Evolutionary conservation across 805 yeast genomes (phyloP).

Genomic region (Diddensiella transvaalensis): DNA sequence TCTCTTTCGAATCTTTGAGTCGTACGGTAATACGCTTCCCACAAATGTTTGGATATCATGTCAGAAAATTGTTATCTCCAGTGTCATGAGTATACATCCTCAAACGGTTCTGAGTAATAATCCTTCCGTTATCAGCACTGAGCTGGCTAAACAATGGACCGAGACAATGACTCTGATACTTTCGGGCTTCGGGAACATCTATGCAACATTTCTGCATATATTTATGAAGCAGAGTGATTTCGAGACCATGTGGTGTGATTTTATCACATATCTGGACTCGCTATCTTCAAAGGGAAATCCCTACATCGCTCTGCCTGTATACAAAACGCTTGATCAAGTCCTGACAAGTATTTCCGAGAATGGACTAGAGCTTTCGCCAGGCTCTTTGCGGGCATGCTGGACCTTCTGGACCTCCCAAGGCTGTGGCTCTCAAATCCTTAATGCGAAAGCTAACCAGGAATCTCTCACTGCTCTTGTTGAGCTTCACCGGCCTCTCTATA

Average conservation of each 20-base stretch:
- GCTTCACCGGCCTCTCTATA: slow-evolving; percentile 49
- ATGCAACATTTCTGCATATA: slow-evolving; percentile 45
- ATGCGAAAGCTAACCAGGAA: slow-evolving; percentile 46
- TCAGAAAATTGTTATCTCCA: slow-evolving; percentile 55
- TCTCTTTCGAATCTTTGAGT: slow-evolving; percentile 73
- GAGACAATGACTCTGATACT: slow-evolving; percentile 62
- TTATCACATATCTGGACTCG: slow-evolving; percentile 48
- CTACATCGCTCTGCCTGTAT: slow-evolving; percentile 54
- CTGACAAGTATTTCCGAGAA: slow-evolving; percentile 33
- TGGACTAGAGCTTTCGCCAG: slow-evolving; percentile 13
- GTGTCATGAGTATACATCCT: slow-evolving; percentile 29
- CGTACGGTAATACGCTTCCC: slow-evolving; percentile 57
- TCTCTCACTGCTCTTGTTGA: slow-evolving; percentile 53
- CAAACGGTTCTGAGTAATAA: slow-evolving; percentile 11
- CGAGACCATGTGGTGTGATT: slow-evolving; percentile 50
- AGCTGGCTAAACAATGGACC: slow-evolving; percentile 42
- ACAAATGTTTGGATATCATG: slow-evolving; percentile 62
- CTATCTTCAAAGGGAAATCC: slow-evolving; percentile 44
- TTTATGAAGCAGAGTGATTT: slow-evolving; percentile 32
- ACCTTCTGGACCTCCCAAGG: slow-evolving; percentile 41
- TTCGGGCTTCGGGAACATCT: slow-evolving; percentile 64
- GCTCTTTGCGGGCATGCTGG: slow-evolving; percentile 25
- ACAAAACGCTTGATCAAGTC: slow-evolving; percentile 49
- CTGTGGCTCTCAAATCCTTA: slow-evolving; percentile 26
- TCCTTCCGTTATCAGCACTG: slow-evolving; percentile 13